Evolutionary conservation across 352 stramenopile species (phyloP).

Genomic region (Phytophthora rubi): DNA sequence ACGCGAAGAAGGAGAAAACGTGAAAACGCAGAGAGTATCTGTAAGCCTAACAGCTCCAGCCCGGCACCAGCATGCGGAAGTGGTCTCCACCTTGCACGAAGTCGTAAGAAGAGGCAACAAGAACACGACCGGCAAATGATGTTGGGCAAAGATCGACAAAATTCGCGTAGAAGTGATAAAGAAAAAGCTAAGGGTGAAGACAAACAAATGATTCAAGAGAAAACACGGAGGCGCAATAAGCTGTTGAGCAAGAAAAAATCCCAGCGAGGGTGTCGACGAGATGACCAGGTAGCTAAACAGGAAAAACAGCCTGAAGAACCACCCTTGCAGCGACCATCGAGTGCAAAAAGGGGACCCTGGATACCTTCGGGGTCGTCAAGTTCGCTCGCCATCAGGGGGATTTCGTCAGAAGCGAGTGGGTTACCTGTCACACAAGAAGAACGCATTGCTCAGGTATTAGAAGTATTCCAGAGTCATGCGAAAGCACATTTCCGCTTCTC

Average conservation of each 20-base stretch:
- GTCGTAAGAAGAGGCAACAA: constrained; percentile 36
- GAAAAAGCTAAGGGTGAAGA: constrained; percentile 10
- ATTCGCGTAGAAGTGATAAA: background rate
- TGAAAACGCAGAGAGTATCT: constrained; percentile 10
- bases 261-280: constrained; percentile 1
- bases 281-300: background rate
- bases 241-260: constrained; percentile 19
- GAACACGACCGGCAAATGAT: constrained; percentile 34
- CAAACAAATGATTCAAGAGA: constrained; percentile 16
- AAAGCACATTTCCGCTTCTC: constrained; percentile 12
- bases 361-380: constrained; percentile 15
- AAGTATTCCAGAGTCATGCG: constrained; percentile 21
- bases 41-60: constrained; percentile 2
- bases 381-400: constrained; percentile 13
- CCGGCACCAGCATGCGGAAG: constrained; percentile 37
- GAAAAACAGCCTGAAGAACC: constrained; percentile 5
- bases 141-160: constrained; percentile 20
- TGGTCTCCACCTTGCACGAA: constrained; percentile 44
- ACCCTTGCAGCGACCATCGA: constrained; percentile 9
- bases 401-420: constrained; percentile 1
- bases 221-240: constrained; percentile 22
- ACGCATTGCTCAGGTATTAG: constrained; percentile 19
- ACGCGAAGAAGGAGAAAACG: constrained; percentile 9
- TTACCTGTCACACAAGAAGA: constrained; percentile 15
- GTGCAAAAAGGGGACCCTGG: constrained; percentile 14